Percentiles rank a stretch among this genome's conserved stretches.
These are phyloP conservation scores for Nelumbo lutea DNA, from an alignment of 164 flowering plant genomes.

Conservation along the genomic window DNA sequence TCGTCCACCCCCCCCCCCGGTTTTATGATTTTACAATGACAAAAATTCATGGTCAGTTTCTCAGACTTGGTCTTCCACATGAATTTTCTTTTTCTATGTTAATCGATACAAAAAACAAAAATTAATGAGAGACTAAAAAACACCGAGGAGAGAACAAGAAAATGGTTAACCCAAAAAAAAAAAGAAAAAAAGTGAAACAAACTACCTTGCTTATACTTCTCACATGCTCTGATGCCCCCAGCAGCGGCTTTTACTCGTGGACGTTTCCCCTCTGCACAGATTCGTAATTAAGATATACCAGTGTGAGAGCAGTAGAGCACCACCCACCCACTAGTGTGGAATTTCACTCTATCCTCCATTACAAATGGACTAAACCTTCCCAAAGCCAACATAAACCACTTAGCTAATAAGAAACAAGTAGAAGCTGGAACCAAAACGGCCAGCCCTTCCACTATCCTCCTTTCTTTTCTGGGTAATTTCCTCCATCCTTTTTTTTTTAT, in stretches of 20 bases:
- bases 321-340: not conserved
- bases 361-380: not conserved
- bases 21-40: conserved; percentile 21
- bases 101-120: not conserved
- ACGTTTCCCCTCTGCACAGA: not conserved
- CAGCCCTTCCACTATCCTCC: not conserved
- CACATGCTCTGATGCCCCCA: not conserved
- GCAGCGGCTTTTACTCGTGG: not conserved
- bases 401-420: not conserved
- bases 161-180: not conserved
- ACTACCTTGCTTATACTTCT: not conserved
- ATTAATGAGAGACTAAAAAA: not conserved
- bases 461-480: not conserved
- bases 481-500: not conserved
- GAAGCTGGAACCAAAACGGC: not conserved
- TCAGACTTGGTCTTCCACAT: not conserved
- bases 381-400: not conserved
- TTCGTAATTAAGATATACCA: not conserved
- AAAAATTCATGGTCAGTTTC: conserved; percentile 12
- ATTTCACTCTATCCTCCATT: not conserved
- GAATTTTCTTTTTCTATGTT: no score
- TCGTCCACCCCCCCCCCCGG: not conserved
- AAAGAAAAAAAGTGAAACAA: no score
- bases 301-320: not conserved
- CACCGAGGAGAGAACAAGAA: not conserved